Base-by-base conservation (phyloP, 345 rosid genomes). In the Eucalyptus marginata region DNA sequence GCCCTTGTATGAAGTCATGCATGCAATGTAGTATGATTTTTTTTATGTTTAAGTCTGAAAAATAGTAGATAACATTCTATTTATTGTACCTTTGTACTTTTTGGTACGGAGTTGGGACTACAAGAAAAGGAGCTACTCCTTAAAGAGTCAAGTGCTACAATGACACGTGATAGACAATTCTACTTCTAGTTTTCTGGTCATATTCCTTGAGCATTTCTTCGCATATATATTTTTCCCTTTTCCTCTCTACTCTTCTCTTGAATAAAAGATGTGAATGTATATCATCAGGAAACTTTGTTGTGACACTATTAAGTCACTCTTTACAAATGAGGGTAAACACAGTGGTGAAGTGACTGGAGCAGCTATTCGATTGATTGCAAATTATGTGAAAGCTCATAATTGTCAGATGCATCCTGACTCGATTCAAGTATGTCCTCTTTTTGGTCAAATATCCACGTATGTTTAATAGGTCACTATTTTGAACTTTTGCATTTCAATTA, bases 331-430 rank as follows among this genome's bases (percentile, higher is more conserved):
- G 93, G 97, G 95, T 87, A 98, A 97, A 89, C 98, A 98, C 89
- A 97, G 97, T 16, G 97, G 99, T 93, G 97, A 93, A 93, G 96
- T 95, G 66, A 96, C 99, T 49, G 93, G 93, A 59, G 96, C 95
- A 87, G 97, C 96, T 89, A 96, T 96, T 80, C 95, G 94, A 83
- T 90, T 96, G 91, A 97, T 98, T 90, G 99, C 99, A 90, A 92
- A 92, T 89, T 95, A 92, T 87, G 99, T 98, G 86, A 98, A 97
- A 92, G 92, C 91, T 86, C 91, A 92, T 89, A 89, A 95, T 92
- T 98, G 99, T 87, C 99, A 96, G 87, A 92, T 97, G 95, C 99
- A 96, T 94, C 98, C 99, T 58, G 96, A 96, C 90, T 92, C 97
- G 88, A 88, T 97, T 62, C 98, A 94, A 97, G 99, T 96, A 93